Base-by-base conservation (phyloP, 176 grass and related monocot species). In the bread wheat (Triticum aestivum) region DNA sequence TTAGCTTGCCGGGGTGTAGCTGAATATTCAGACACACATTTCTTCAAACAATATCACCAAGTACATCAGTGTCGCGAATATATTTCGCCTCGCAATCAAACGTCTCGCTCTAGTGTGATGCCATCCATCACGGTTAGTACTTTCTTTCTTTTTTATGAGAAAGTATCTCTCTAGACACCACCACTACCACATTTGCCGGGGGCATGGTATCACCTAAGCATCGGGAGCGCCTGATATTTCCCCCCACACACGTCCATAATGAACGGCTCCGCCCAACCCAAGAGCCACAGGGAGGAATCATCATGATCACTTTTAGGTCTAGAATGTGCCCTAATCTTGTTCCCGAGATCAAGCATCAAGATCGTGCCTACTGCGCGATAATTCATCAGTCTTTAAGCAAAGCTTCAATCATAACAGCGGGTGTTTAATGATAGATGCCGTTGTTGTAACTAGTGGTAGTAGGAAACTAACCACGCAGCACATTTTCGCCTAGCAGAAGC, bases 361-460 rank as follows among this genome's bases (percentile, higher is more conserved):
- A 47, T 12, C 81, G 77, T 54, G 62, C 81, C 61, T 69, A 84
- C 17, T 69, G 75, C 24, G 49, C 47, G 47, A 80, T 32, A 81
- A 51, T 79, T 56, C 64, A 76, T 56, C 64, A 76, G 51, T 81
- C 81, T 81, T 81, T 81, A 88, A 88, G 63, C 24, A 88, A 88
- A 88, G 89, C 21, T 37, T 9, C 86, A 77, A 88, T 88, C 42
- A 88, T 88, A 56, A 72, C 86, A 81, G 0, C 12, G n/a, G 85
- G 61, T 26, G 38, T 71, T 88, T 88, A 81, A 88, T 77, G 82
- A 82, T 77, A 45, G 77, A 34, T 1, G 41, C 18, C 23, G 54
- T 14, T 52, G n/a, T 8, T 52, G n/a, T 8, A 62, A 44, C 85
- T 78, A 91, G 77, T 66, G 0, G 41, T 44, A 91, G 77, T 58